Evolutionary conservation across 805 yeast species (phyloP).

Genomic region (Yamadazyma sp.): DNA sequence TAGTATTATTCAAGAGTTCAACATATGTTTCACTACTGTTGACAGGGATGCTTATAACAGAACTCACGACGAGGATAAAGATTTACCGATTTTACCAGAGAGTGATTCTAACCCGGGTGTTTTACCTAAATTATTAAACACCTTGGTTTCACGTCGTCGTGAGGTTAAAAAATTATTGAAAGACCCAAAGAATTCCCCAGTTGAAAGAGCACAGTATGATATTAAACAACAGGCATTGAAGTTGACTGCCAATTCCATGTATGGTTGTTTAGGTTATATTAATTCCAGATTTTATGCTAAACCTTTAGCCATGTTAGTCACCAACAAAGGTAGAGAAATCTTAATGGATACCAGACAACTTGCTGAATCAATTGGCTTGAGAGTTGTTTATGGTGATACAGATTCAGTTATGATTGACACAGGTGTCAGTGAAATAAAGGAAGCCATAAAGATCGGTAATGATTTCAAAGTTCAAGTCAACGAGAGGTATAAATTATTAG

Average conservation of each 20-base stretch:
- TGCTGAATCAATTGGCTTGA: slow-evolving; percentile 78
- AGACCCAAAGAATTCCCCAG: slow-evolving; percentile 59
- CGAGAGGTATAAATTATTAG: slow-evolving; percentile 81
- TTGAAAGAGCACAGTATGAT: slow-evolving; percentile 81
- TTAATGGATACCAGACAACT: slow-evolving; percentile 88
- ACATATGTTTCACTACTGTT: slow-evolving; percentile 95
- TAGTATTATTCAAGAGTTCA: slow-evolving; percentile 93
- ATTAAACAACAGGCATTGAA: slow-evolving; percentile 95
- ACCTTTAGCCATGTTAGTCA: slow-evolving; percentile 93
- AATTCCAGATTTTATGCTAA: slow-evolving; percentile 92
- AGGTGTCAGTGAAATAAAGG: slow-evolving; percentile 61
- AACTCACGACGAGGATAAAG: slow-evolving; percentile 50
- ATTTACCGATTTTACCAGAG: slow-evolving; percentile 67
- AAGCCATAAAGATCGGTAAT: slow-evolving; percentile 79
- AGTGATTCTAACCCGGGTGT: slow-evolving; percentile 67
- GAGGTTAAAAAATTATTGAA: slow-evolving; percentile 87
- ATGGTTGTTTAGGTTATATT: slow-evolving; percentile 94
- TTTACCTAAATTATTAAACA: slow-evolving; percentile 77
- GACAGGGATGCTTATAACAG: slow-evolving; percentile 53
- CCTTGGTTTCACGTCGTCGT: slow-evolving; percentile 85
- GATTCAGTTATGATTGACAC: slow-evolving; percentile 99
- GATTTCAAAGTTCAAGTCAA: slow-evolving; percentile 83
- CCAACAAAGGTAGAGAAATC: slow-evolving; percentile 93
- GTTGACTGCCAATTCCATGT: slow-evolving; percentile 98
- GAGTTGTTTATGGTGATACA: slow-evolving; percentile 96